Evolutionary conservation across 106 monocot genomes (phyloP), one percentile per base, ranked within the genome.

Genomic region (Agapanthus africanus): DNA sequence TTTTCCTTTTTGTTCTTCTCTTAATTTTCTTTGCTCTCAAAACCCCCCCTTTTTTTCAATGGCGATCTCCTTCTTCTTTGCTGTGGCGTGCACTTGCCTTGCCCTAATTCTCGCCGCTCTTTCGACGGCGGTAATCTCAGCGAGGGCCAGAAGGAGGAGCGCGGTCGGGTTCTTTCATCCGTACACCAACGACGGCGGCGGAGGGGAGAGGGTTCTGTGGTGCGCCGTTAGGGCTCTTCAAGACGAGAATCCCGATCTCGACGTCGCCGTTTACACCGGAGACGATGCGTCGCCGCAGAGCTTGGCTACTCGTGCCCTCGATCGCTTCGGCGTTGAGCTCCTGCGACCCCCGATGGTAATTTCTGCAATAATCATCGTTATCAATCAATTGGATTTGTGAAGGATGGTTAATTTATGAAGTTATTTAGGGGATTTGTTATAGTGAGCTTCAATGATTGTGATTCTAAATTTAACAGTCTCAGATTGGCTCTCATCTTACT

Each of bases 201-300:
- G 97, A 0, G 92, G 97, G 36, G 97, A 99, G 69, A 68, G 92
- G 31, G 97, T 99, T n/a, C 75, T 92, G 11, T 99, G 97, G 97
- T 99, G 97, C 82, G 84, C 97, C 61, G 86, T 97, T 19, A 78
- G 80, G 44, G 89, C 84, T 15, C 64, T 90, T 4, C 97, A 99
- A 57, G 89, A 92, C 40, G 84, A 82, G 54, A 50, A 67, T 39
- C 79, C 86, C 18, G 78, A 70, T 65, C 77, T 99, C 18, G 78
- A 79, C 25, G 84, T 84, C 77, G 78, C 68, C 27, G 72, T 99
- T 30, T 99, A 70, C 78, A 87, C 85, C 11, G 92, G 92, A 4
- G 97, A 99, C 37, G 89, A 76, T 21, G 89, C 87, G 16, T 70
- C 89, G 19, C 74, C 92, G 2, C 64, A 92, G 59, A 73, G 70